phyloP scores from a whole-genome alignment of 768 basidiomycete species.

The Tricholomella constricta region DNA sequence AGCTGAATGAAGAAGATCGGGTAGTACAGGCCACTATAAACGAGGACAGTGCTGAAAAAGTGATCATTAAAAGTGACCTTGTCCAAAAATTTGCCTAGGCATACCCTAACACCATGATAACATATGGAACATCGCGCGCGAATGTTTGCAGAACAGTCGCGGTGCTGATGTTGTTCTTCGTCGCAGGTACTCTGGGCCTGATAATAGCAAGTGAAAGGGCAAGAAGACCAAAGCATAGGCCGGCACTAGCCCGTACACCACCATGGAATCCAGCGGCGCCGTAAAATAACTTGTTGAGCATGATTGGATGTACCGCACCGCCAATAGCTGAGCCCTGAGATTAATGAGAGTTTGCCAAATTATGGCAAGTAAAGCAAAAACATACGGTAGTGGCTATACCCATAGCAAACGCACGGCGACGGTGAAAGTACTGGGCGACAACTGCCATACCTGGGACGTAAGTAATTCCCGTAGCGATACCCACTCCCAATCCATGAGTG shows the following conservation, averaged over 20 bases:
- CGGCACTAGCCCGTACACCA: slow-evolving; percentile 43
- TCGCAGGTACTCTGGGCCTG: slow-evolving; percentile 43
- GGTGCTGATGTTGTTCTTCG: slow-evolving; percentile 30
- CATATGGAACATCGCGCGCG: slow-evolving; percentile 44
- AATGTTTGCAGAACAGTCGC: slow-evolving; percentile 34
- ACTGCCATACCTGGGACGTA: slow-evolving; percentile 50
- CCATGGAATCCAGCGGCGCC: slow-evolving; percentile 53
- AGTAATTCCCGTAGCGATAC: slow-evolving; percentile 44
- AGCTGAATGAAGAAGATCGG: slow-evolving; percentile 62
- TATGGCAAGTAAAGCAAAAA: slow-evolving; percentile 4
- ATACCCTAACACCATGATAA: slow-evolving; percentile 41
- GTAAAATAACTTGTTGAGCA: slow-evolving; percentile 57
- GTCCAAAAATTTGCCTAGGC: background rate
- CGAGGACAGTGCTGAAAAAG: slow-evolving; percentile 32
- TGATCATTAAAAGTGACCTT: no score
- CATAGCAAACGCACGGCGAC: slow-evolving; percentile 48
- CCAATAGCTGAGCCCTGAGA: slow-evolving; percentile 53
- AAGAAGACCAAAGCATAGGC: slow-evolving; percentile 32
- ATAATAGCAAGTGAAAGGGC: slow-evolving; percentile 31
- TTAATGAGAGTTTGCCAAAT: no score
- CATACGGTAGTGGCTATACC: slow-evolving; percentile 38
- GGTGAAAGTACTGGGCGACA: slow-evolving; percentile 52
- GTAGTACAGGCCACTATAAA: slow-evolving; percentile 44
- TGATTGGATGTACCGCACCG: slow-evolving; percentile 61
- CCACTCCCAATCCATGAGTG: slow-evolving; percentile 47